phyloP scores from a whole-genome alignment of 192 early-diverging fungal genomes.

The Ramicandelaber brevisporus region DNA sequence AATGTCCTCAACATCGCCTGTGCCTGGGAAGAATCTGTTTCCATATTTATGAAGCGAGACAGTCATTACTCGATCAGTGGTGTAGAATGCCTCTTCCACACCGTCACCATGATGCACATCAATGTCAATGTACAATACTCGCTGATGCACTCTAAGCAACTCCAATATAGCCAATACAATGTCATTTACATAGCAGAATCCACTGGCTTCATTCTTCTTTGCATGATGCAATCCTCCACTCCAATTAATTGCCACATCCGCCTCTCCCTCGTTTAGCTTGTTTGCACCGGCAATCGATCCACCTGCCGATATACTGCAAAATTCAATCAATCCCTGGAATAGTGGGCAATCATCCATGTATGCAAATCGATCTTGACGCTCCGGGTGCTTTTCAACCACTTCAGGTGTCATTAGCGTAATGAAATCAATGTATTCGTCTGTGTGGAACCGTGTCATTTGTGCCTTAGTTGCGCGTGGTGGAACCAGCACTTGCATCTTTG shows the following conservation, averaged over 20 bases:
- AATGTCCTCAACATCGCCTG: constrained; percentile 84
- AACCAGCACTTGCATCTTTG: constrained; percentile 61
- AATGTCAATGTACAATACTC: constrained; percentile 93
- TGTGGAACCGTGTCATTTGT: constrained; percentile 84
- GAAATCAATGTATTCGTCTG: constrained; percentile 81
- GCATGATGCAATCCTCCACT: constrained; percentile 91
- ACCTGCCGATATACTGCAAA: constrained; percentile 72
- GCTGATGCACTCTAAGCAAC: constrained; percentile 58
- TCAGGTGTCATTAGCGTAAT: constrained; percentile 50
- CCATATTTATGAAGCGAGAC: constrained; percentile 97
- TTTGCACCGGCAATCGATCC: constrained; percentile 82
- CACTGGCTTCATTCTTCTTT: constrained; percentile 84
- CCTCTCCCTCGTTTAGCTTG: constrained; percentile 48
- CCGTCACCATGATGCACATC: constrained; percentile 99
- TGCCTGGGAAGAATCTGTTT: constrained; percentile 96
- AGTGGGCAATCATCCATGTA: constrained; percentile 86
- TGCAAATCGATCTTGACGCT: constrained; percentile 39
- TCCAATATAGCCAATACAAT: constrained; percentile 88
- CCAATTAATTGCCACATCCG: constrained; percentile 91
- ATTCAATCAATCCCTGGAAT: constrained; percentile 89
- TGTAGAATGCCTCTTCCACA: constrained; percentile 97
- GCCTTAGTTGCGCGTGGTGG: constrained; percentile 59
- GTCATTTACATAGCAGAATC: constrained; percentile 98
- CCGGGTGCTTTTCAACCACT: constrained; percentile 30
- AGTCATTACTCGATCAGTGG: constrained; percentile 98